A percentile compares a stretch with the other conserved stretches of the same genome.
Evolutionary conservation across 208 protist species (phyloP).

Genomic region (Leishmania lainsoni): DNA sequence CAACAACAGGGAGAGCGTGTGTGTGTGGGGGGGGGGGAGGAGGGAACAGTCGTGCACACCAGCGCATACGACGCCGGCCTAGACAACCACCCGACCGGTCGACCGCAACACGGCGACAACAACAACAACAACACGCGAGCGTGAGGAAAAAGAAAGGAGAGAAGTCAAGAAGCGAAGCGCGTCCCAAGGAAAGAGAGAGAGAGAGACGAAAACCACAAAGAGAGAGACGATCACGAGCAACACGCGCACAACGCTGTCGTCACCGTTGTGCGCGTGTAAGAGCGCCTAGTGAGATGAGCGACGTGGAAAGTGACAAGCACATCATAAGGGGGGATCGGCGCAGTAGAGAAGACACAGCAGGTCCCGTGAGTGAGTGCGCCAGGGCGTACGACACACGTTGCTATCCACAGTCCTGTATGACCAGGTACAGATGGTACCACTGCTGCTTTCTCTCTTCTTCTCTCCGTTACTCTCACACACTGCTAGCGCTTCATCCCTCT

Average conservation of each 20-base stretch:
- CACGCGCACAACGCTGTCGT: not conserved
- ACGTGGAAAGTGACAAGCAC: not conserved
- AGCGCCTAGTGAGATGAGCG: not conserved
- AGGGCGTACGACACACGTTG: not conserved
- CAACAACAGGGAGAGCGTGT: not conserved
- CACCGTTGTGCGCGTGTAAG: not conserved
- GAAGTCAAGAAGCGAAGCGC: not conserved
- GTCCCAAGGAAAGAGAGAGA: not conserved
- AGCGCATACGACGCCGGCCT: too few species aligned
- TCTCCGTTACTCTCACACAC: not conserved
- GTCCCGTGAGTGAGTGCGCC: not conserved
- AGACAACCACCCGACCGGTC: too few species aligned
- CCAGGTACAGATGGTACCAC: not conserved
- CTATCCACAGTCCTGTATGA: not conserved
- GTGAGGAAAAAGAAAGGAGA: not conserved
- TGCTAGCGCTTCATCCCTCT: not conserved
- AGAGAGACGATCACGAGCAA: not conserved
- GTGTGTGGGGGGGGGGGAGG: too few species aligned
- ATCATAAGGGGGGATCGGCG: not conserved
- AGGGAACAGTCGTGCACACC: too few species aligned
- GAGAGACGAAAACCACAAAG: not conserved
- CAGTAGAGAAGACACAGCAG: not conserved
- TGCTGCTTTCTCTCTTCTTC: not conserved
- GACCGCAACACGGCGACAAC: not conserved
- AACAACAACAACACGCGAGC: not conserved